Evolutionary conservation across 257 asterid species (phyloP).

Genomic region (Haberlea rhodopensis): DNA sequence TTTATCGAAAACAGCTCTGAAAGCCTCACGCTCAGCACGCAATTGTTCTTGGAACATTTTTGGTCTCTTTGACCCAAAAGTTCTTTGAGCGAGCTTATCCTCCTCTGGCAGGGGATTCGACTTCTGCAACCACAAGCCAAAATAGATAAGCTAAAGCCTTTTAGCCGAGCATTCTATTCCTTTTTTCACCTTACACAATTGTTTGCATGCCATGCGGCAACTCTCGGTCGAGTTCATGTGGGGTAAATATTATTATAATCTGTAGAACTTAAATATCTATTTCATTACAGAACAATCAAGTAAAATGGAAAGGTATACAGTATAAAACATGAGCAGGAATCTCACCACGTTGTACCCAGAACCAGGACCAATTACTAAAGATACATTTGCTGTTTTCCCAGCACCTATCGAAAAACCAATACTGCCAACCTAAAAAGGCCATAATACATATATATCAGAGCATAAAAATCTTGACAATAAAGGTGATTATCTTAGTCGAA

Average conservation of each 20-base stretch:
- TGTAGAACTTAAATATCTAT: neutral
- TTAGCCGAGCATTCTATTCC: neutral
- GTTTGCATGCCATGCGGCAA: neutral
- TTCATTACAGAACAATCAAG: neutral
- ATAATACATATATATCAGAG: constrained; percentile 20
- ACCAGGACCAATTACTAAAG: constrained; percentile 90
- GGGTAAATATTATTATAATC: neutral
- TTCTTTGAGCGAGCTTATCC: constrained; percentile 44
- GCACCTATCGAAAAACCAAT: constrained; percentile 79
- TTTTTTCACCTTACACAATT: constrained; percentile 1
- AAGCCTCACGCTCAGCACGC: constrained; percentile 86
- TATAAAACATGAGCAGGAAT: constrained; percentile 10
- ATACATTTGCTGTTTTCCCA: constrained; percentile 47
- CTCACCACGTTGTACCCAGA: constrained; percentile 90
- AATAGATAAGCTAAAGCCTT: constrained; percentile 1
- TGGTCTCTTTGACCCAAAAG: constrained; percentile 44
- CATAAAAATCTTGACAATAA: neutral
- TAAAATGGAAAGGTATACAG: constrained; percentile 3
- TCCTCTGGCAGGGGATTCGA: constrained; percentile 75
- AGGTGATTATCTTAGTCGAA: neutral
- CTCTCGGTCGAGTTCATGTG: neutral
- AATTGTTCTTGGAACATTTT: constrained; percentile 63
- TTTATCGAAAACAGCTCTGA: constrained; percentile 81
- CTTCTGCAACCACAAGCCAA: constrained; percentile 46
- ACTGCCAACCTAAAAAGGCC: constrained; percentile 53